Evolutionary conservation across 73 alveolate genomes (phyloP).

Genomic region (Diophrys appendiculata): DNA sequence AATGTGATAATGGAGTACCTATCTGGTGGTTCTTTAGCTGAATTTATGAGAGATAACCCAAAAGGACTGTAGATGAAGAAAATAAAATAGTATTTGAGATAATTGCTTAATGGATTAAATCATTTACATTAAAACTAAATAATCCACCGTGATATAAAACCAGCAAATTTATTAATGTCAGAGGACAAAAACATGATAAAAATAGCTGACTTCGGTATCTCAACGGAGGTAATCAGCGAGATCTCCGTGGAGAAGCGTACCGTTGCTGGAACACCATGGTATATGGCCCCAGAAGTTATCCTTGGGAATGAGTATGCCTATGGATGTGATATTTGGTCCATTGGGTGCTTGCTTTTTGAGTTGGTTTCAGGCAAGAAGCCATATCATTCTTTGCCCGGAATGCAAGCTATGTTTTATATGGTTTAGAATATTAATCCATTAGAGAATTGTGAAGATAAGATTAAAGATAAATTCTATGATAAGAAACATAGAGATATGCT

Average conservation of each 20-base stretch:
- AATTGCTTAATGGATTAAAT: not conserved
- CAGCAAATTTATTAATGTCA: not conserved
- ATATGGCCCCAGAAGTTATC: constrained; percentile 39
- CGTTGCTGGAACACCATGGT: constrained; percentile 34
- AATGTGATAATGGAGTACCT: constrained; percentile 10
- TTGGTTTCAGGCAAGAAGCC: constrained; percentile 61
- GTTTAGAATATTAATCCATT: constrained; percentile 8
- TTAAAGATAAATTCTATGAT: not conserved
- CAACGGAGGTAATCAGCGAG: constrained; percentile 9
- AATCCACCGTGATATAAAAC: constrained; percentile 13
- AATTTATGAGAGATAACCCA: not conserved
- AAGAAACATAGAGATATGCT: not conserved
- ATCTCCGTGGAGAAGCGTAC: constrained; percentile 5
- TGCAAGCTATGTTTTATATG: constrained; percentile 16
- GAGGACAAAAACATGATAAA: not conserved
- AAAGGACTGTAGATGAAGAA: not conserved
- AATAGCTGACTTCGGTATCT: constrained; percentile 10
- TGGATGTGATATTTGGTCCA: constrained; percentile 94
- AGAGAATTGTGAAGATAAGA: constrained; percentile 5
- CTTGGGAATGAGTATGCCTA: constrained; percentile 6
- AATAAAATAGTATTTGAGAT: not conserved
- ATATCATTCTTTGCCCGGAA: constrained; percentile 2
- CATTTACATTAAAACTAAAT: not conserved
- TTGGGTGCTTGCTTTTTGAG: constrained; percentile 97
- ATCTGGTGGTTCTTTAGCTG: constrained; percentile 4